Evolutionary conservation across 768 basidiomycete genomes (phyloP), one percentile per base, ranked within the genome.

Genomic region (Scleroderma citrinum): DNA sequence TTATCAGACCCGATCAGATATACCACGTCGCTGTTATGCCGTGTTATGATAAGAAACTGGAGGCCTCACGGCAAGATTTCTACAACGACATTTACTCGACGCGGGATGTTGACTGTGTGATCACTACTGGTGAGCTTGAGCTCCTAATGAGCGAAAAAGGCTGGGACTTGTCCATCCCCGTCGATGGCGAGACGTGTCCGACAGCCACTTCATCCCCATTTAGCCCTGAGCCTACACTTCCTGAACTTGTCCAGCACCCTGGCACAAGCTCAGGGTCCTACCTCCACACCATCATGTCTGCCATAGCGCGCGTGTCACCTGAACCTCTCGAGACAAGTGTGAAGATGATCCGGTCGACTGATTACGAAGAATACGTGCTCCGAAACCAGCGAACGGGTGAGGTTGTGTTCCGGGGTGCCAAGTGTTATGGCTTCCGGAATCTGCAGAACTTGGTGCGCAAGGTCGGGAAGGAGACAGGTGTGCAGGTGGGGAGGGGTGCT

Each of bases 11-110:
- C 1, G 74, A 89, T 59, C 76, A 90, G 57, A 80, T 99, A 39
- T 99, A 98, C 63, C 96, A 99, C 60, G 92, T 98, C 46, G 79
- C 92, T 0, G 93, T 97, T 44, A 98, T 98, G 94, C 95, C 96
- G 0, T 99, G 96, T 68, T 98, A 98, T 68, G 96, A 99, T 76
- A 98, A 98, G 71, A 99, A 99, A 63, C 82, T 99, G 14, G 96
- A 99, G 69, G 96, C 96, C 0, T 97, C 94, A 8, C 79, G 96
- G 23, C 80, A 83, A 41, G 94, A 99, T 62, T 99, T 98, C 62
- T 92, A 91, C 62, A 82, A 84, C 53, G 83, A 86, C 7, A 56
- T 78, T 2, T 86, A 91, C 66, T 75, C 84, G 34, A 92, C 92
- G 10, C 76, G 94, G 47, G 95, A 98, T 57, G 91, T 97, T 39